phyloP scores from a whole-genome alignment of 2,329 filamentous ascomycete species.

The Arthroderma sp. region DNA sequence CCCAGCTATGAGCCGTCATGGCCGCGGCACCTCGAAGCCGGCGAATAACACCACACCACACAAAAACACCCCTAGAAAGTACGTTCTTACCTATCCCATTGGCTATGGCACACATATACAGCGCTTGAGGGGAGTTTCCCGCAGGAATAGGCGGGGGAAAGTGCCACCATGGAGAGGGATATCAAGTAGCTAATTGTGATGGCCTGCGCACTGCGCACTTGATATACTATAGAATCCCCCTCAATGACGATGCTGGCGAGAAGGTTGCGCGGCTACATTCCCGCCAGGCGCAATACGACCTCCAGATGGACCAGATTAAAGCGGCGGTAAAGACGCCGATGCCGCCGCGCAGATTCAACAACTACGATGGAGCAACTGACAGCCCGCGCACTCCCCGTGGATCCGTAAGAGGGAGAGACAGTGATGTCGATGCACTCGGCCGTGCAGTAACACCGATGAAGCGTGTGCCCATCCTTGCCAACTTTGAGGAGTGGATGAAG shows the following conservation, averaged over 20 bases:
- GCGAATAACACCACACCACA: constrained; percentile 36
- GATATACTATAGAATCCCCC: constrained; percentile 57
- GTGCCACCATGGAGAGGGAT: neutral
- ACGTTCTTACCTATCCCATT: constrained; percentile 18
- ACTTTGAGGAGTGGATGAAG: constrained; percentile 99
- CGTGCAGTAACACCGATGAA: constrained; percentile 87
- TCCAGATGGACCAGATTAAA: constrained; percentile 84
- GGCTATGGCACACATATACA: neutral
- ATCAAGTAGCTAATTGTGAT: neutral
- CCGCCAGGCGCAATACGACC: constrained; percentile 76
- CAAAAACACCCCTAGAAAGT: constrained; percentile 42
- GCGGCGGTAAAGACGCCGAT: constrained; percentile 40
- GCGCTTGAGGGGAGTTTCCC: neutral
- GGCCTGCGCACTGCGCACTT: neutral
- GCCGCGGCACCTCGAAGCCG: constrained; percentile 33
- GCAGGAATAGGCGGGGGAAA: neutral
- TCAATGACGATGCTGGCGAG: constrained; percentile 91
- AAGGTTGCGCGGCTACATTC: constrained; percentile 79
- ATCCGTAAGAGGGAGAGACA: constrained; percentile 26
- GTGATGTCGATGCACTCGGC: constrained; percentile 51
- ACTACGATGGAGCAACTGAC: constrained; percentile 26
- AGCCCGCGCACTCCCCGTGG: constrained; percentile 42
- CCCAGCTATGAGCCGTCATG: constrained; percentile 30
- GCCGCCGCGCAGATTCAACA: constrained; percentile 26
- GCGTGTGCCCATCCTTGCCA: constrained; percentile 85